Evolutionary conservation across 1,139 yeast genomes (phyloP).

Genomic region (Saccharomyces hybrid): DNA sequence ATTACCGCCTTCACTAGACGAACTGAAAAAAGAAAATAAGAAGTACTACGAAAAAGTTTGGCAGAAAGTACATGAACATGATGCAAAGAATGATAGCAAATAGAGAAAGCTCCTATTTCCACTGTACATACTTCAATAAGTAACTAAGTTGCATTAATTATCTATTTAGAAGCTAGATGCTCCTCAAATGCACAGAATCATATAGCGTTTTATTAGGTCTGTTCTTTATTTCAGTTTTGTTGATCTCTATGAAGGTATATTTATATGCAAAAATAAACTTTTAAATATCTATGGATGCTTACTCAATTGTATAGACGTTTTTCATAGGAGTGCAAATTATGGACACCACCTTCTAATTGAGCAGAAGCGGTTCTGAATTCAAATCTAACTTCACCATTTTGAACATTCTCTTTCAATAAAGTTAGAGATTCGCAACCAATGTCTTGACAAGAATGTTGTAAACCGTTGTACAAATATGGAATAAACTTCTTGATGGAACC

Average conservation of each 20-base stretch:
- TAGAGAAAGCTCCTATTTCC: not conserved
- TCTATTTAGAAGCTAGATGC: not conserved
- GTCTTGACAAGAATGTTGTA: constrained; percentile 98
- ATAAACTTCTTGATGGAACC: constrained; percentile 91
- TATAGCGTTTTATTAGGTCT: not conserved
- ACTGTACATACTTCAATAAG: not conserved
- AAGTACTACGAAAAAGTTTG: constrained; percentile 35
- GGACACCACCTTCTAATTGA: constrained; percentile 97
- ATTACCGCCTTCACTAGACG: constrained; percentile 74
- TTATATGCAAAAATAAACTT: not conserved
- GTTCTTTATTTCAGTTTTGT: not conserved
- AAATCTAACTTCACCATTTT: constrained; percentile 71
- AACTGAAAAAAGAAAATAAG: constrained; percentile 41
- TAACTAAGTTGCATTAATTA: not conserved
- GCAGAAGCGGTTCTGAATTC: constrained; percentile 98
- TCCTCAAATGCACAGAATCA: not conserved
- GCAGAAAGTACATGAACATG: constrained; percentile 2
- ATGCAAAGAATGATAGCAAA: constrained; percentile 1
- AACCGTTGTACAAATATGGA: constrained; percentile 90
- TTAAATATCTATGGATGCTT: not conserved
- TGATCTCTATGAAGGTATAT: not conserved
- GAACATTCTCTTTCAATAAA: constrained; percentile 59
- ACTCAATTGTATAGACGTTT: constrained; percentile 87
- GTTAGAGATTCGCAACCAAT: constrained; percentile 73
- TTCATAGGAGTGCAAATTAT: constrained; percentile 93